These are phyloP conservation scores for Aeschynomene evenia DNA, from an alignment of 306 rosid species.

Conservation along the genomic window DNA sequence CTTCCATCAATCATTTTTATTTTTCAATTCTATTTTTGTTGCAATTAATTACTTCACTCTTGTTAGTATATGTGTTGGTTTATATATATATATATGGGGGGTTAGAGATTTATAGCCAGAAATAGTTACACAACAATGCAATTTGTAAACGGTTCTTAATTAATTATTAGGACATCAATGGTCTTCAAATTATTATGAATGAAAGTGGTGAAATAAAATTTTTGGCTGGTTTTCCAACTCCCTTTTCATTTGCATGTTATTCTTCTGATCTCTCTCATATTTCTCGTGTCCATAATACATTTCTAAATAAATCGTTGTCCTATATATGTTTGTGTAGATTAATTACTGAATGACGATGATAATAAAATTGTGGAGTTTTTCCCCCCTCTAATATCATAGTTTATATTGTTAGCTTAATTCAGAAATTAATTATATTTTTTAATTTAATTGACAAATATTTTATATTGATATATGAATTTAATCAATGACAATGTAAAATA, in stretches of 20 bases:
- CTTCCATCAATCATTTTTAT: constrained; percentile 20
- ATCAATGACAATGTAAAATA: no score
- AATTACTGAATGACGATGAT: no score
- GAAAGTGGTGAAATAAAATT: constrained; percentile 41
- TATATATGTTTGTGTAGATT: constrained; percentile 7
- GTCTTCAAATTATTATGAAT: constrained; percentile 31
- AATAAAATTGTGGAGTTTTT: not conserved
- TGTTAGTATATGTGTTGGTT: constrained; percentile 13
- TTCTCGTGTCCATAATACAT: not conserved
- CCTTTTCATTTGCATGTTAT: constrained; percentile 16
- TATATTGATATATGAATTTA: no score
- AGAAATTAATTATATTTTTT: no score
- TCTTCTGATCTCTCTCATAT: not conserved
- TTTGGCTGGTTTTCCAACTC: constrained; percentile 60
- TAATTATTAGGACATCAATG: constrained; percentile 30
- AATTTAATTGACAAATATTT: no score
- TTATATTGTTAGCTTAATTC: no score
- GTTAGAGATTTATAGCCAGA: constrained; percentile 31
- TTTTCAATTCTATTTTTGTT: not conserved
- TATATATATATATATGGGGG: constrained; percentile 2
- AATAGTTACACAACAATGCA: constrained; percentile 12
- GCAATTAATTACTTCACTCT: not conserved
- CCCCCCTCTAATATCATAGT: no score
- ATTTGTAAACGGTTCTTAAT: constrained; percentile 35
- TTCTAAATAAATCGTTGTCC: no score